Evolutionary conservation across 2,329 filamentous ascomycete genomes (phyloP).

Genomic region (Arthrobotrys megalospora): DNA sequence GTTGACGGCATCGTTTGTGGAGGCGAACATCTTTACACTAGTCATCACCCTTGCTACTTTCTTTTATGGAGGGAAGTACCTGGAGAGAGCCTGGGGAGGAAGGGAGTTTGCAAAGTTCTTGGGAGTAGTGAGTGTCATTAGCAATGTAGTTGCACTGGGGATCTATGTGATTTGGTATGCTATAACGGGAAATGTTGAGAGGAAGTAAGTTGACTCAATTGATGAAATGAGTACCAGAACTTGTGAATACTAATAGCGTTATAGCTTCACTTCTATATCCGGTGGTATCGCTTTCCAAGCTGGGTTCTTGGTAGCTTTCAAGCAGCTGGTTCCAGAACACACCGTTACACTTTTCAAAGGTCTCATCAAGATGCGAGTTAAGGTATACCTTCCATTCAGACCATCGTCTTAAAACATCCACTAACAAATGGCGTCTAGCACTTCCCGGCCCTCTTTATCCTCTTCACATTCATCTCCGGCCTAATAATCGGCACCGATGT

Average conservation of each 20-base stretch:
- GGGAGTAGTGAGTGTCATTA: slow-evolving; percentile 79
- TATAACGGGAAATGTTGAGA: slow-evolving; percentile 31
- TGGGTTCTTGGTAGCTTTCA: slow-evolving; percentile 95
- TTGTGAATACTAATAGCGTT: neutral
- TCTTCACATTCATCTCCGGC: slow-evolving; percentile 79
- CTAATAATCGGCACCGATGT: slow-evolving; percentile 79
- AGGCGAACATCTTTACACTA: slow-evolving; percentile 92
- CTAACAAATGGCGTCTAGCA: slow-evolving; percentile 70
- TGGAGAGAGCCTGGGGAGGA: slow-evolving; percentile 96
- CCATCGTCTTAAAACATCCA: neutral
- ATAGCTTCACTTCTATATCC: slow-evolving; percentile 83
- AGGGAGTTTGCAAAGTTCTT: slow-evolving; percentile 93
- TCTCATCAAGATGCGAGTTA: slow-evolving; percentile 88
- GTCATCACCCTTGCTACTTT: slow-evolving; percentile 82
- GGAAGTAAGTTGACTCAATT: slow-evolving; percentile 43
- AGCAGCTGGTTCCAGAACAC: slow-evolving; percentile 96
- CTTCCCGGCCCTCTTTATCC: slow-evolving; percentile 81
- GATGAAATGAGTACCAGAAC: neutral
- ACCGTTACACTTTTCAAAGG: slow-evolving; percentile 94
- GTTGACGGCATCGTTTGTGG: slow-evolving; percentile 86
- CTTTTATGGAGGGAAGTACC: slow-evolving; percentile 92
- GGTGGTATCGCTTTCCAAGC: slow-evolving; percentile 92
- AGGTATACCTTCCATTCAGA: slow-evolving; percentile 70
- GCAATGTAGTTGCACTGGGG: slow-evolving; percentile 70
- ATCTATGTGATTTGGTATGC: slow-evolving; percentile 54